Conservation (phyloP, 148 eudicot species). For the Pouteria glomerata region DNA sequence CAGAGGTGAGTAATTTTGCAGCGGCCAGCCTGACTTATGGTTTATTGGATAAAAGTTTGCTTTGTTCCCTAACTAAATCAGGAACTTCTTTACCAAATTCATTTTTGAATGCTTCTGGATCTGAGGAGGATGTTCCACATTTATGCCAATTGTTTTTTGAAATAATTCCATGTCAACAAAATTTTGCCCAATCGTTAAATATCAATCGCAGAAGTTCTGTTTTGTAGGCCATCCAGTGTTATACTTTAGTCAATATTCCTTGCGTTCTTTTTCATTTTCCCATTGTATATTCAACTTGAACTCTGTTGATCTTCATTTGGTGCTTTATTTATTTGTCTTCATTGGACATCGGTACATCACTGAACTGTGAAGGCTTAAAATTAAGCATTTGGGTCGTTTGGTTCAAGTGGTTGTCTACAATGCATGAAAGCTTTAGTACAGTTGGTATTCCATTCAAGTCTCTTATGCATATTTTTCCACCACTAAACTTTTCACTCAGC, state of each 20-base stretch:
- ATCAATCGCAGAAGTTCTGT: background rate
- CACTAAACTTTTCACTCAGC: background rate
- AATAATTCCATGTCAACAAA: background rate
- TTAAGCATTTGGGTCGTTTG: background rate
- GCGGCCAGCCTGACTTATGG: background rate
- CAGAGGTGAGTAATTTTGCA: slow-evolving; percentile 55
- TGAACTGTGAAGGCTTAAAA: background rate
- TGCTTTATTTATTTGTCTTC: background rate
- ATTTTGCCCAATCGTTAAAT: background rate
- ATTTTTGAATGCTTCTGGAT: background rate
- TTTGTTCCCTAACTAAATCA: background rate
- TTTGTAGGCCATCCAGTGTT: background rate
- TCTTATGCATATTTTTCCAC: background rate
- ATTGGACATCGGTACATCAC: background rate
- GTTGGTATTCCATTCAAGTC: background rate
- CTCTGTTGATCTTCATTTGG: background rate
- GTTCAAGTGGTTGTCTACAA: background rate
- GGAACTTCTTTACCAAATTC: background rate
- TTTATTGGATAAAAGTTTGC: background rate
- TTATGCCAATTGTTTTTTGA: background rate
- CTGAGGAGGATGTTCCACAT: background rate
- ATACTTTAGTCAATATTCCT: background rate
- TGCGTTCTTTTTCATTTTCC: background rate
- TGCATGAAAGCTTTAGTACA: background rate
- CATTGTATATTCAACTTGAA: background rate